These are phyloP conservation scores for Daucus carota DNA, from an alignment of 129 eudicot species.

Conservation along the genomic window DH1_v3.0 NC_030384.2:25735501-25736000, in stretches of 20 bases:
- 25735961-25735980: too few relatives aligned
- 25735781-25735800: neutral
- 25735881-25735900: neutral
- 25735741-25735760: neutral
- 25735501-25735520: slow-evolving; percentile 16
- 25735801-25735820: slow-evolving; percentile 7
- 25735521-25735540: slow-evolving; percentile 12
- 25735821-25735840: slow-evolving; percentile 2
- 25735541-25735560: slow-evolving; percentile 25
- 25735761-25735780: neutral
- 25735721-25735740: too few relatives aligned
- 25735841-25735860: neutral
- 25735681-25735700: too few relatives aligned
- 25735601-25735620: slow-evolving; percentile 24
- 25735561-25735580: slow-evolving; percentile 22
- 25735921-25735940: too few relatives aligned
- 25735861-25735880: slow-evolving; percentile 1
- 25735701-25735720: too few relatives aligned
- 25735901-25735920: too few relatives aligned
- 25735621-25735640: slow-evolving; percentile 20
- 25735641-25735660: slow-evolving; percentile 19
- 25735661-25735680: slow-evolving; percentile 4
- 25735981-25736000: too few relatives aligned
- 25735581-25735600: slow-evolving; percentile 19
- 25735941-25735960: too few relatives aligned